A percentile compares a stretch with the other conserved stretches of the same genome.
Conservation (phyloP, 495 filamentous ascomycete genomes). For the Penicillium ucsense region DNA sequence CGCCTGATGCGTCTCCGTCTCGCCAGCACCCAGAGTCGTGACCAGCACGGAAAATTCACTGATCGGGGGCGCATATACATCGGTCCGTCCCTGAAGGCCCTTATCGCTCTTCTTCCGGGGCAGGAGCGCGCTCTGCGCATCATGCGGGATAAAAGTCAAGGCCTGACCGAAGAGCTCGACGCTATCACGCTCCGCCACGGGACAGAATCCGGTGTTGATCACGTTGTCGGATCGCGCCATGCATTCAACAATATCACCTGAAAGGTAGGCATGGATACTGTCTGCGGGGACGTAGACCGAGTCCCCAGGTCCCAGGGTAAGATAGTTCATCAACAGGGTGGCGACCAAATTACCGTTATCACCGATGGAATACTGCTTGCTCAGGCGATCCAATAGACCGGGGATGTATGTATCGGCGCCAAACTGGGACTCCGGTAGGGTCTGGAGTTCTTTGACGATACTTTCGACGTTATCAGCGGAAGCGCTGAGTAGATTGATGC, state of each 20-base stretch:
- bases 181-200: slow-evolving; percentile 49
- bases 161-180: slow-evolving; percentile 52
- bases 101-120: slow-evolving; percentile 36
- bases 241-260: slow-evolving; percentile 75
- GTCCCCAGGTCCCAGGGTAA: slow-evolving; percentile 55
- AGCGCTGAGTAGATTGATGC: slow-evolving; percentile 45
- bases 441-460: slow-evolving; percentile 40
- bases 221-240: slow-evolving; percentile 81
- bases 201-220: slow-evolving; percentile 66
- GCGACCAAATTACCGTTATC: slow-evolving; percentile 56
- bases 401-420: slow-evolving; percentile 49
- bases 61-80: slow-evolving; percentile 57
- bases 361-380: slow-evolving; percentile 48
- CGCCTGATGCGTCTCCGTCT: slow-evolving; percentile 46
- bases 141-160: slow-evolving; percentile 54
- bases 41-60: slow-evolving; percentile 64
- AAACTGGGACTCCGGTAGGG: slow-evolving; percentile 38
- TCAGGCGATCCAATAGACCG: slow-evolving; percentile 52
- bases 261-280: slow-evolving; percentile 69
- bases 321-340: slow-evolving; percentile 61
- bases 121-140: slow-evolving; percentile 42
- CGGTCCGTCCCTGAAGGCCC: slow-evolving; percentile 48
- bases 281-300: slow-evolving; percentile 68
- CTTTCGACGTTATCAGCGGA: slow-evolving; percentile 40
- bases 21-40: slow-evolving; percentile 44